A percentile compares a stretch with the other conserved stretches of the same genome.
Evolutionary conservation across 768 basidiomycete genomes (phyloP).

Genomic region (Melanogaster broomeanus): DNA sequence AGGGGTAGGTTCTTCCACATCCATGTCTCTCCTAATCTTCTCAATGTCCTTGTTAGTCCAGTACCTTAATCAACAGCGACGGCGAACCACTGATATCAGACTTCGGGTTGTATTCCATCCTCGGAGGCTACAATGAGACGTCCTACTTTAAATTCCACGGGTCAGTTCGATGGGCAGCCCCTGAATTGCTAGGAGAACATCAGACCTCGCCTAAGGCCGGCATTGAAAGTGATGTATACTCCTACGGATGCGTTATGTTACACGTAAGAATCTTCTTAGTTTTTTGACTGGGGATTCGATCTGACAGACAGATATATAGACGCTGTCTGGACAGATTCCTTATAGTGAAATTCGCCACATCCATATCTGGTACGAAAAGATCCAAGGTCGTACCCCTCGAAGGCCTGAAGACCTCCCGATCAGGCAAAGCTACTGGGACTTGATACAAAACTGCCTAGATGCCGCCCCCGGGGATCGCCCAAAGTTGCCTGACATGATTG

Average conservation of each 20-base stretch:
- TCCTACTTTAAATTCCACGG: conserved; percentile 15
- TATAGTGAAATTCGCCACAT: neutral
- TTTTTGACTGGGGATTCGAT: neutral
- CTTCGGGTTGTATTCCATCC: conserved; percentile 44
- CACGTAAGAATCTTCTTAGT: neutral
- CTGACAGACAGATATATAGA: neutral
- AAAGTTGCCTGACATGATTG: neutral
- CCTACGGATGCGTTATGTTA: conserved; percentile 9
- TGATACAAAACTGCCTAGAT: conserved; percentile 9
- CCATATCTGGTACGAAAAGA: neutral
- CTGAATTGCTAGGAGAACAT: neutral
- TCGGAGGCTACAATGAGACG: conserved; percentile 35
- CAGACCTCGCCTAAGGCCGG: neutral
- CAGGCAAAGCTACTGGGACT: neutral
- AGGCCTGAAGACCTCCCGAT: neutral
- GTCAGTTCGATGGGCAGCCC: conserved; percentile 9
- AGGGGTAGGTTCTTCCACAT: conserved; percentile 1
- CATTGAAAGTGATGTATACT: conserved; percentile 5
- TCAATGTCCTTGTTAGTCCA: conserved; percentile 2
- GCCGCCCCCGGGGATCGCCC: neutral
- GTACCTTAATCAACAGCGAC: conserved; percentile 2
- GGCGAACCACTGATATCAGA: conserved; percentile 25
- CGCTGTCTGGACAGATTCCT: conserved; percentile 4
- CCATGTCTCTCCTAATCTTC: neutral
- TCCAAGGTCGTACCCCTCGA: neutral